A percentile compares a stretch with the other conserved stretches of the same genome.
These are phyloP conservation scores for Termitomyces sp. DNA, from an alignment of 768 basidiomycete species.

Conservation along the genomic window DNA sequence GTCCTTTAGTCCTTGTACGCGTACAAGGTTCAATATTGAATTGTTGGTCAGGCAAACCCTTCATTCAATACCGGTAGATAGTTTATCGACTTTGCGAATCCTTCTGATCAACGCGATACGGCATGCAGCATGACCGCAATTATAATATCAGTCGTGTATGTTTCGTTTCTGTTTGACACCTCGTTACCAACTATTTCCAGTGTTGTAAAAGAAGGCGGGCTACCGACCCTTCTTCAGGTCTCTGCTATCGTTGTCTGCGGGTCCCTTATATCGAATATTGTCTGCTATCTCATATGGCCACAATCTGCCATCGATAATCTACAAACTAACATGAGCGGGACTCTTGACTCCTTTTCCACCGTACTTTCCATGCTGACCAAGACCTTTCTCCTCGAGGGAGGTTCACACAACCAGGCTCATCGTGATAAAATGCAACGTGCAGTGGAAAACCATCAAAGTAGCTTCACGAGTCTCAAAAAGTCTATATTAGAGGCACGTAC, in stretches of 20 bases:
- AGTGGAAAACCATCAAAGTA: slow-evolving; percentile 79
- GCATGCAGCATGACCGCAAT: slow-evolving; percentile 85
- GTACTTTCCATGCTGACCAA: slow-evolving; percentile 76
- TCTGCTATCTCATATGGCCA: slow-evolving; percentile 83
- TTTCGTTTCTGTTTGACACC: not conserved
- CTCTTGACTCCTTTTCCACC: slow-evolving; percentile 84
- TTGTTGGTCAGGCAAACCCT: slow-evolving; percentile 50
- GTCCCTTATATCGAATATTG: slow-evolving; percentile 69
- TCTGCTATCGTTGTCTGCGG: slow-evolving; percentile 77
- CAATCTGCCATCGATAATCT: slow-evolving; percentile 80
- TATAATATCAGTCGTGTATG: slow-evolving; percentile 78
- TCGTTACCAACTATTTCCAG: slow-evolving; percentile 28
- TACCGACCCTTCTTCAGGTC: slow-evolving; percentile 67
- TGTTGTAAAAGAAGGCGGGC: slow-evolving; percentile 85
- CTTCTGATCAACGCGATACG: slow-evolving; percentile 19
- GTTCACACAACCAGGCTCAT: slow-evolving; percentile 45
- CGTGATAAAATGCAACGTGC: slow-evolving; percentile 70
- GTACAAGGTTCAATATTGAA: not conserved
- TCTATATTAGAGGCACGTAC: slow-evolving; percentile 83
- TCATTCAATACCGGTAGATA: slow-evolving; percentile 79
- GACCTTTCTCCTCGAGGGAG: slow-evolving; percentile 80
- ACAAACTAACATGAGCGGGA: slow-evolving; percentile 79
- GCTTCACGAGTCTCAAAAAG: slow-evolving; percentile 87
- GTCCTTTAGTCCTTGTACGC: slow-evolving; percentile 1
- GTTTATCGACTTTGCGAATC: not conserved